Percentiles rank a stretch among this genome's conserved stretches.
Evolutionary conservation across 257 asterid species (phyloP).

Genomic region (Nicotiana paniculata): DNA sequence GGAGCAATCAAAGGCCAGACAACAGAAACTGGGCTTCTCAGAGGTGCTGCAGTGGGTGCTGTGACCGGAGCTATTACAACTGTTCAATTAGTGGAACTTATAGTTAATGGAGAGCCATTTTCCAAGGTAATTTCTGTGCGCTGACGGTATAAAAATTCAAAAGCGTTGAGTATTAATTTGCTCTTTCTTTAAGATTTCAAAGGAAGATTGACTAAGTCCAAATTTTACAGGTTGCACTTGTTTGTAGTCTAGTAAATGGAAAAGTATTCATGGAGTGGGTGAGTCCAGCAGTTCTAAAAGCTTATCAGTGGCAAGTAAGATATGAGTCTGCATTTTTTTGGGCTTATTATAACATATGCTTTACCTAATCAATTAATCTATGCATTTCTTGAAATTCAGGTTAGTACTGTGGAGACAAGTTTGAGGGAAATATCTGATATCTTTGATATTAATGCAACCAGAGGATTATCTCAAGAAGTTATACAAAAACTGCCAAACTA

Average conservation of each 20-base stretch:
- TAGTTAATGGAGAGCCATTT: conserved; percentile 70
- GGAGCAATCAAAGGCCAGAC: conserved; percentile 95
- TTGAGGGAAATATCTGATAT: conserved; percentile 74
- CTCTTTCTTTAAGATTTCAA: neutral
- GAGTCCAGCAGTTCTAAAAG: conserved; percentile 88
- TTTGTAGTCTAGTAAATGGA: conserved; percentile 77
- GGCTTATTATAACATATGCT: neutral
- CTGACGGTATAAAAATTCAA: neutral
- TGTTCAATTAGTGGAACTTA: conserved; percentile 71
- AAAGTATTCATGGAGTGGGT: conserved; percentile 98
- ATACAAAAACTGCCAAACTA: conserved; percentile 49
- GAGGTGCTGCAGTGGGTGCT: conserved; percentile 88
- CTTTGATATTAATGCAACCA: conserved; percentile 47
- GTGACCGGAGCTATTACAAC: conserved; percentile 84
- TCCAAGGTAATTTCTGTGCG: conserved; percentile 50
- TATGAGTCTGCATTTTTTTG: neutral
- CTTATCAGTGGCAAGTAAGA: conserved; percentile 89
- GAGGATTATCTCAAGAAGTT: conserved; percentile 50
- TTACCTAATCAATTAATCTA: neutral
- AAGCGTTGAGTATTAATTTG: neutral
- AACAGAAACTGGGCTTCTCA: conserved; percentile 77
- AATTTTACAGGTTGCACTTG: conserved; percentile 66
- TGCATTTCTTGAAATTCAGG: conserved; percentile 27
- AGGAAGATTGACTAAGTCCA: neutral
- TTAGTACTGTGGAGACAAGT: conserved; percentile 60